phyloP scores from a whole-genome alignment of 345 rosid species.

The Sonneratia alba region DNA sequence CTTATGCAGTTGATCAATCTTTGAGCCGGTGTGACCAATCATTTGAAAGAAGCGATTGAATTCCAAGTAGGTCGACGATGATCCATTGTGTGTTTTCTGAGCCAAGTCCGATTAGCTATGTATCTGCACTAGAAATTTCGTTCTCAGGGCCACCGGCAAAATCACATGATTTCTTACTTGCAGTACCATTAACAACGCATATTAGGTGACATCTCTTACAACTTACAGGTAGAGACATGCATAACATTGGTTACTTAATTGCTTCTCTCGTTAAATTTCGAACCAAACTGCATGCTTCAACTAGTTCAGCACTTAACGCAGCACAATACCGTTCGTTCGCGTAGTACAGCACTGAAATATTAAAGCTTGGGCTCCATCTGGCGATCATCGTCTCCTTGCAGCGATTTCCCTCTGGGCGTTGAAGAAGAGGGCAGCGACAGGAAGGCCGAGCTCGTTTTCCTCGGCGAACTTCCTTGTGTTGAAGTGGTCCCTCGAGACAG shows the following conservation, averaged over 20 bases:
- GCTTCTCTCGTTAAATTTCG: background rate
- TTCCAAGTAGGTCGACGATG: background rate
- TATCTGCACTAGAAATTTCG: background rate
- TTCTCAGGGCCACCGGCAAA: background rate
- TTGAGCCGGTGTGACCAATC: too few species aligned
- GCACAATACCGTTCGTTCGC: background rate
- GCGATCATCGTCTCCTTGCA: conserved; percentile 67
- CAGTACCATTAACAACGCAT: background rate
- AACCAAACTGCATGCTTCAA: background rate
- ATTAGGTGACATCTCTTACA: background rate
- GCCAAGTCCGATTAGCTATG: too few species aligned
- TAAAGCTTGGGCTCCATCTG: background rate
- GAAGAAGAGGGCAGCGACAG: conserved; percentile 88
- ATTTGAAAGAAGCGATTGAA: background rate
- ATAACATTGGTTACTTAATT: background rate
- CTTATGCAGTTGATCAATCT: background rate
- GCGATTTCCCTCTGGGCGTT: conserved; percentile 92
- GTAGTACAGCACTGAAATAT: background rate
- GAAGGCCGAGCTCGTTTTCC: conserved; percentile 63
- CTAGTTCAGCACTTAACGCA: background rate
- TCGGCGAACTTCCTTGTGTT: conserved; percentile 62
- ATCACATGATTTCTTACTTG: background rate
- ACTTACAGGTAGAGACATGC: background rate
- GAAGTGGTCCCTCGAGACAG: conserved; percentile 59
- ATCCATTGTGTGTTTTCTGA: too few species aligned